phyloP scores from a whole-genome alignment of 2,329 filamentous ascomycete species.

The Aureobasidium vineae region DNA sequence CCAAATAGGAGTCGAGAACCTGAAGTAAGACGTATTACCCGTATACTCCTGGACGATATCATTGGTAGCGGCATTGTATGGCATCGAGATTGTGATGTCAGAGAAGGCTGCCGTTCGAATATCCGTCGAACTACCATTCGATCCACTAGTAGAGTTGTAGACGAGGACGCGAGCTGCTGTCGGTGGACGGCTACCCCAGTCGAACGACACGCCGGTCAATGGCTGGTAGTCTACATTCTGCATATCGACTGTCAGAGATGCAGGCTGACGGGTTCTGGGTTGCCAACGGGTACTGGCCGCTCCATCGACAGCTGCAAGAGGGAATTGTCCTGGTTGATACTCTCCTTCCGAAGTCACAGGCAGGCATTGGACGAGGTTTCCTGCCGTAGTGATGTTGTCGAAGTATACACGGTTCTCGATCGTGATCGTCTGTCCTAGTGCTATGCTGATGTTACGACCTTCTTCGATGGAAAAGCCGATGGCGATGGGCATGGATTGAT shows the following conservation, averaged over 20 bases:
- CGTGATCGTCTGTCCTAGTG: slow-evolving; percentile 48
- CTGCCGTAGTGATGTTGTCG: slow-evolving; percentile 46
- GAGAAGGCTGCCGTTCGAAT: slow-evolving; percentile 30
- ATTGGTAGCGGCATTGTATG: slow-evolving; percentile 41
- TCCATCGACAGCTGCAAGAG: slow-evolving; percentile 64
- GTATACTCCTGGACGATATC: slow-evolving; percentile 43
- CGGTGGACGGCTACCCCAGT: slow-evolving; percentile 60
- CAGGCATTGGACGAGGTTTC: slow-evolving; percentile 63
- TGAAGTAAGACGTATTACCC: slow-evolving; percentile 49
- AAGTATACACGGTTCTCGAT: slow-evolving; percentile 41
- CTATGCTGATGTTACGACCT: slow-evolving; percentile 46
- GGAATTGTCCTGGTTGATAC: slow-evolving; percentile 65
- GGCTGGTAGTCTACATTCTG: slow-evolving; percentile 40
- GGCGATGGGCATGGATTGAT: slow-evolving; percentile 58
- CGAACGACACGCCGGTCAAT: slow-evolving; percentile 55
- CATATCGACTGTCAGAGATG: slow-evolving; percentile 58
- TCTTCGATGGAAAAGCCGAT: slow-evolving; percentile 43
- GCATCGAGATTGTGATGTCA: slow-evolving; percentile 43
- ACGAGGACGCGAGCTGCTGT: slow-evolving; percentile 55
- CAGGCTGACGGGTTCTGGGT: slow-evolving; percentile 52
- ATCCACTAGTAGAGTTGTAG: slow-evolving; percentile 48
- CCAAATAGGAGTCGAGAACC: slow-evolving; percentile 42
- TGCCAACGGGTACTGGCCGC: slow-evolving; percentile 67
- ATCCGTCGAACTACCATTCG: slow-evolving; percentile 32
- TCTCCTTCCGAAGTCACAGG: slow-evolving; percentile 50